Base-by-base conservation (phyloP, 495 filamentous ascomycete genomes). In the Penicillium crystallinum region DNA sequence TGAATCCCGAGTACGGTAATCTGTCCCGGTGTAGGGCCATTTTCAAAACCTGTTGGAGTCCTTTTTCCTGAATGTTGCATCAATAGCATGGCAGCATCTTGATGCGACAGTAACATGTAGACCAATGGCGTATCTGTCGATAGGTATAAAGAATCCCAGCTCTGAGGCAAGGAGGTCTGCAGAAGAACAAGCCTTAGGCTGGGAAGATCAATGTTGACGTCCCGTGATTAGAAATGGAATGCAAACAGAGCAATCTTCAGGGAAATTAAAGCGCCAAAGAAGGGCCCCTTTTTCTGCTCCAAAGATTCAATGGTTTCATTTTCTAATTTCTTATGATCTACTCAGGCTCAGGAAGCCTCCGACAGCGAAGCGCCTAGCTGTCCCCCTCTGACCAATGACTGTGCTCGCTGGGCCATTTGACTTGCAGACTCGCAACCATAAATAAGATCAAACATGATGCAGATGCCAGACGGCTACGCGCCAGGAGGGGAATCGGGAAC, bases 351-450 rank as follows among this genome's bases (percentile, higher is more conserved):
- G n/a, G n/a, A n/a, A n/a, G n/a, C n/a, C 22, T 25, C 45, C 27
- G 46, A 39, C 15, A 29, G 41, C 34, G 42, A 59, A 47, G 56
- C 59, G 59, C 59, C 52, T 43, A 54, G 41, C 30, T 34, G 29
- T 14, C 19, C 38, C 36, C 17, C 1, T 21, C n/a, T 25, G 42
- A 38, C 48, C 48, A 50, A 50, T 50, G n/a, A n/a, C 29, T 27
- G 19, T 50, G 40, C 17, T 40, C 29, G 15, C 31, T 35, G 14
- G 23, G 36, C 42, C 42, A 49, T 54, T 54, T 18, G 50, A n/a
- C 31, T 45, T 59, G 52, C 52, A 56, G 49, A 54, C 37, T 35
- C 46, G 49, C 53, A 42, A 59, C 49, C n/a, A 44, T 37, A 56
- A 25, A 8, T 38, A 14, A 38, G 18, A 37, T 53, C 18, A 9